Conservation (phyloP, 2,329 filamentous ascomycete species). For the Aspergillus aculeatus region DNA sequence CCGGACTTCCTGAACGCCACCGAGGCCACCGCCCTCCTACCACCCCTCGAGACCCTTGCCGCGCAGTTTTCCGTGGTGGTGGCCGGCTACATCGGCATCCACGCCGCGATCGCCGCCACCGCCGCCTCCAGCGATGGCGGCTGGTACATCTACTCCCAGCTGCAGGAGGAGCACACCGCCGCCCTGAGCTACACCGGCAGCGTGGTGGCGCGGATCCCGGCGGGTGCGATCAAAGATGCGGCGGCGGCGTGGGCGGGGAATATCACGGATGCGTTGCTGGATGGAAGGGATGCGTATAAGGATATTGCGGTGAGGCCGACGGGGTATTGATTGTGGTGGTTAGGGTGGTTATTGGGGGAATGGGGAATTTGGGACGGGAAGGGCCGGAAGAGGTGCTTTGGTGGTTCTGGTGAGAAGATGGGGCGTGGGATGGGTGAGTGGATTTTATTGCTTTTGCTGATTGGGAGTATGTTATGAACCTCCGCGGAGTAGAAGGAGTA, state of each 20-base stretch:
- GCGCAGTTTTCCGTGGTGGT: not conserved
- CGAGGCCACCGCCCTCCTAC: not conserved
- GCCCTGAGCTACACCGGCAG: not conserved
- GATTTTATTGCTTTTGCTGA: too few species aligned
- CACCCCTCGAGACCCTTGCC: not conserved
- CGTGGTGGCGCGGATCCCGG: not conserved
- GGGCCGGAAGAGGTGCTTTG: too few species aligned
- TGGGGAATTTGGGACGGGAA: too few species aligned
- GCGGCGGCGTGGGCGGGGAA: not conserved
- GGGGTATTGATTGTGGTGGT: too few species aligned
- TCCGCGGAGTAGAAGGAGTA: too few species aligned
- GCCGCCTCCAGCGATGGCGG: not conserved
- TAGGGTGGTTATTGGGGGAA: too few species aligned
- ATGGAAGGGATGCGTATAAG: not conserved
- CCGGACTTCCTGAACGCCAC: not conserved
- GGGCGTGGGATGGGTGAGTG: too few species aligned
- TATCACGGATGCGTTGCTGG: not conserved
- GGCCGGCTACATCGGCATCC: not conserved
- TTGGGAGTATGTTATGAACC: too few species aligned
- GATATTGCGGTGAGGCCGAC: conserved; percentile 2
- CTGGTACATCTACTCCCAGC: conserved; percentile 2
- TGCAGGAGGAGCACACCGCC: conserved; percentile 1
- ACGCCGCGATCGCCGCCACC: not conserved
- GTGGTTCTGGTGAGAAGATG: too few species aligned
- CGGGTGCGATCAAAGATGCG: not conserved